A percentile compares a stretch with the other conserved stretches of the same genome.
Conservation (phyloP, 75 land plant species). For the Sequoia sempervirens region DNA sequence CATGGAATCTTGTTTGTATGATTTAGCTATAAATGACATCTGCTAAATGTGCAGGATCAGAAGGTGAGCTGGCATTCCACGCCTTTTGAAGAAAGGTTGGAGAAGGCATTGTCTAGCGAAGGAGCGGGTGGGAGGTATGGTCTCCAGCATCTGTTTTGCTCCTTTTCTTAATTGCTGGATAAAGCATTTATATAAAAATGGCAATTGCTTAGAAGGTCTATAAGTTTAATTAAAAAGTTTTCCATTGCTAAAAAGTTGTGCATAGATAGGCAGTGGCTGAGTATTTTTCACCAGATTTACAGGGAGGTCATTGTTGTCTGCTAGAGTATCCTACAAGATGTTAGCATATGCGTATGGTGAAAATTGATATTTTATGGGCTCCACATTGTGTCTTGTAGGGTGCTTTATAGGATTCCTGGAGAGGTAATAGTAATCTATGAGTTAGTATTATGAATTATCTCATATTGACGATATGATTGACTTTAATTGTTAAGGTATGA, state of each 20-base stretch:
- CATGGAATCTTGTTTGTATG: not conserved
- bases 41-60: conserved; percentile 65
- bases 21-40: not conserved
- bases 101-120: conserved; percentile 75
- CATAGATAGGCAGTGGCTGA: not conserved
- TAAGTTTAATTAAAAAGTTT: not conserved
- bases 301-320: not conserved
- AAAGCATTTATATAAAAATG: not conserved
- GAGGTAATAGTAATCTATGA: not conserved
- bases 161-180: not conserved
- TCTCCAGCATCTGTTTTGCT: not conserved
- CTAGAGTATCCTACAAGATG: not conserved
- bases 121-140: not conserved
- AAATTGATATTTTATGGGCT: not conserved
- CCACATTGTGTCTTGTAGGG: not conserved
- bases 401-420: not conserved
- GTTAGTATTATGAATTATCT: not conserved
- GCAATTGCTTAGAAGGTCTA: not conserved
- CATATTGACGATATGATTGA: not conserved
- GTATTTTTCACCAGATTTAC: not conserved
- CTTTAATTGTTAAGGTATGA: not conserved
- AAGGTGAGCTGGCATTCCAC: conserved; percentile 88
- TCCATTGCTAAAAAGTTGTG: not conserved
- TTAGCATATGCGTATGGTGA: not conserved
- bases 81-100: conserved; percentile 87